Percentiles rank a stretch among this genome's conserved stretches.
These are phyloP conservation scores for Blastocystis sp. DNA, from an alignment of 352 stramenopile species.

Conservation along the genomic window DNA sequence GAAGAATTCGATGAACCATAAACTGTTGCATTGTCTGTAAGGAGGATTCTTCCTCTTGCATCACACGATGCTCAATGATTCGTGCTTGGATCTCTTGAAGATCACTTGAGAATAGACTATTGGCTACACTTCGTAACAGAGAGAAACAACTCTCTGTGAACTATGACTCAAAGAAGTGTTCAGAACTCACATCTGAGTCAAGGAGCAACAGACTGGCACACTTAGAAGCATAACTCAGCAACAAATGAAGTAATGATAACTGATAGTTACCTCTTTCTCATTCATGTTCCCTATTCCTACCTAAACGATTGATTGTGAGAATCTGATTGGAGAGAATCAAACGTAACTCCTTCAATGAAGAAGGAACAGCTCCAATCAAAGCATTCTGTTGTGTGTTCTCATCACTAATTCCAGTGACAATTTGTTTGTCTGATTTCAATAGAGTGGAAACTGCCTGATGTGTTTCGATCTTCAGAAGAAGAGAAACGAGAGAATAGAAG, in stretches of 20 bases:
- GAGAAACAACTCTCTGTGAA: neutral
- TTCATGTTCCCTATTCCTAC: neutral
- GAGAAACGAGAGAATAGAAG: neutral
- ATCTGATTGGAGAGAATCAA: neutral
- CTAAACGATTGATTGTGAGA: neutral
- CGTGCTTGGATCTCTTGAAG: neutral
- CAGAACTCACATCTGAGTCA: neutral
- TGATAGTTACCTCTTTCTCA: neutral
- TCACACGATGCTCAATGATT: neutral
- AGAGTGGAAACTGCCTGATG: neutral
- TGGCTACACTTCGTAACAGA: neutral
- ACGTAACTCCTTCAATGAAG: neutral
- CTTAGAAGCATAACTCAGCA: neutral
- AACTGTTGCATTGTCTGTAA: neutral
- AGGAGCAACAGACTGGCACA: neutral
- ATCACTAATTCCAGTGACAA: neutral
- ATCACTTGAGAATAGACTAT: neutral
- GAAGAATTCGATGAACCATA: neutral
- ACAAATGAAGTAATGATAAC: conserved; percentile 7
- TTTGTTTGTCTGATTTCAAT: neutral
- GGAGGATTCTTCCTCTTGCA: neutral
- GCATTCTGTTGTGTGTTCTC: neutral
- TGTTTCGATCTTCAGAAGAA: neutral
- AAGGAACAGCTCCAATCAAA: neutral
- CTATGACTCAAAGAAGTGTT: neutral